Evolutionary conservation across 768 basidiomycete species (phyloP).

Genomic region (Russula vinacea): DNA sequence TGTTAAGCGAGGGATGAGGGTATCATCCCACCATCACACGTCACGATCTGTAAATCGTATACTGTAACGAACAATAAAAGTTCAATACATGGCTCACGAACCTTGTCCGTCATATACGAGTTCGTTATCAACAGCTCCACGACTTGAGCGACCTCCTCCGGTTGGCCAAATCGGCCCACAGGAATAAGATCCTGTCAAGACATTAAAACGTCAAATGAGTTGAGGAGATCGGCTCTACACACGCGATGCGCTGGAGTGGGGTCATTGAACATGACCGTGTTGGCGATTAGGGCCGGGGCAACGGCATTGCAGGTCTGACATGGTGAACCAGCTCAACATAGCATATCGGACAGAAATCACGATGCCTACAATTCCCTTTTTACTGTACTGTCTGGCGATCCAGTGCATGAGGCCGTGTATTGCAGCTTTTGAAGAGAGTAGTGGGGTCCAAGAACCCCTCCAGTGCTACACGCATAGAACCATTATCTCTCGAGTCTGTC

Average conservation of each 20-base stretch:
- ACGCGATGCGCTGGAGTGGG: slow-evolving; percentile 39
- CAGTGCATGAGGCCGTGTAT: slow-evolving; percentile 54
- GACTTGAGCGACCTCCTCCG: slow-evolving; percentile 51
- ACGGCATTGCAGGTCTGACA: slow-evolving; percentile 50
- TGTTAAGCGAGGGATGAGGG: slow-evolving; percentile 25
- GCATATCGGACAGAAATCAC: not conserved
- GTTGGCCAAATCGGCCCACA: slow-evolving; percentile 49
- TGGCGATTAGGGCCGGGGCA: slow-evolving; percentile 51
- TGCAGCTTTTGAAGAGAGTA: slow-evolving; percentile 57
- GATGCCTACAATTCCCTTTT: slow-evolving; percentile 47
- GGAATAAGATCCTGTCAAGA: slow-evolving; percentile 44
- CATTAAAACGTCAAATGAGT: not conserved
- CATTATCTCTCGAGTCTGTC: not conserved
- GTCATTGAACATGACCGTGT: slow-evolving; percentile 49
- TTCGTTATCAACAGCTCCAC: slow-evolving; percentile 51
- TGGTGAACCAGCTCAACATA: not conserved
- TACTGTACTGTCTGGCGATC: slow-evolving; percentile 50
- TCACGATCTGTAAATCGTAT: slow-evolving; percentile 21
- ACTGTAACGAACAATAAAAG: not conserved
- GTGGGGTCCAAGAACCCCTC: slow-evolving; percentile 55
- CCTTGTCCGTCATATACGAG: slow-evolving; percentile 58
- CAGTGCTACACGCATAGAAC: slow-evolving; percentile 37
- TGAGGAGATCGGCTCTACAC: slow-evolving; percentile 11
- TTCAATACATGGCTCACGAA: slow-evolving; percentile 27
- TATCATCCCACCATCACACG: slow-evolving; percentile 28